Evolutionary conservation across 1,284 basidiomycete species (phyloP).

Genomic region (Puccinia polysora): DNA sequence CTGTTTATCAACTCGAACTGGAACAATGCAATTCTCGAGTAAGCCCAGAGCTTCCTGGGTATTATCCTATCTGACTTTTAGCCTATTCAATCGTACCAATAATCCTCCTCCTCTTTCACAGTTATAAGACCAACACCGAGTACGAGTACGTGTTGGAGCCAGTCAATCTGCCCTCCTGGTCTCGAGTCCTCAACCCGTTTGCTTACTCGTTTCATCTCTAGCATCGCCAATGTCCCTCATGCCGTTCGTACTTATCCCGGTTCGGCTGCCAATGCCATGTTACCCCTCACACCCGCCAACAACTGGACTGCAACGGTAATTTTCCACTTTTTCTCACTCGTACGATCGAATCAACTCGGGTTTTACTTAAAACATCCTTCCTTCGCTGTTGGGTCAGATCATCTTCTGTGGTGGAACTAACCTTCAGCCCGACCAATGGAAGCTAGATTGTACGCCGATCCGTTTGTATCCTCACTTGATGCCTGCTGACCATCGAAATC

Average conservation of each 20-base stretch:
- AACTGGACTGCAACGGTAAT: slow-evolving; percentile 77
- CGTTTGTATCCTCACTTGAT: background rate
- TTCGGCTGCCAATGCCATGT: slow-evolving; percentile 80
- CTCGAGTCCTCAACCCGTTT: background rate
- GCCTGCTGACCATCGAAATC: slow-evolving; percentile 62
- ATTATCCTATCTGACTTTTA: background rate
- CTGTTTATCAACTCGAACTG: slow-evolving; percentile 73
- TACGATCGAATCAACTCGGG: background rate
- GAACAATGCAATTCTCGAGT: slow-evolving; percentile 61
- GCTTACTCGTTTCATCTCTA: slow-evolving; percentile 13
- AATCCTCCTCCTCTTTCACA: background rate
- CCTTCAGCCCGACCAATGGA: slow-evolving; percentile 62
- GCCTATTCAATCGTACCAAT: no score
- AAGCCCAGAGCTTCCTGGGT: slow-evolving; percentile 48
- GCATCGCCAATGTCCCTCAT: slow-evolving; percentile 51
- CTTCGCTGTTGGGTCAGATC: background rate
- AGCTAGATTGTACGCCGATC: slow-evolving; percentile 45
- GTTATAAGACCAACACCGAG: slow-evolving; percentile 36
- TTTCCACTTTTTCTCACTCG: slow-evolving; percentile 56
- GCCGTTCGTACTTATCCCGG: slow-evolving; percentile 71
- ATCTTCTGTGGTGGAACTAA: slow-evolving; percentile 69
- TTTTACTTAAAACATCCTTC: slow-evolving; percentile 8
- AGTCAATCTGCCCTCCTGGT: slow-evolving; percentile 14
- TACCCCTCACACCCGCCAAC: slow-evolving; percentile 82
- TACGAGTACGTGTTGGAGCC: slow-evolving; percentile 36